Base-by-base conservation (phyloP, 352 stramenopile genomes). In the Phytophthora constricta region DNA sequence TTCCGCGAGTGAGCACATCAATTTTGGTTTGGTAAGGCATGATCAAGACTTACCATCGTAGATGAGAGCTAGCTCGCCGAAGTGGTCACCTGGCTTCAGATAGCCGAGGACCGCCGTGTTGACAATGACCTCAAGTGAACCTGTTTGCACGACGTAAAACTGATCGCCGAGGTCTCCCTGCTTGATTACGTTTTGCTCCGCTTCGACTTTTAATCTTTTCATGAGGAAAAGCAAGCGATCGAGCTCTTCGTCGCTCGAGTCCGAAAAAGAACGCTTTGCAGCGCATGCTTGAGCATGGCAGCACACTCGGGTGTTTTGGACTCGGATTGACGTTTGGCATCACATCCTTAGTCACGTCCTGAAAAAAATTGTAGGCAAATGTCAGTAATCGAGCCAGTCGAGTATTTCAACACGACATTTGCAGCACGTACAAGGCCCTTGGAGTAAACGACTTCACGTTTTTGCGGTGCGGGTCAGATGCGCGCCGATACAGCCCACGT, bases 41-140 rank as follows among this genome's bases (percentile, higher is more conserved):
- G 7, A n/a, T 37, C 31, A 37, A 37, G 31, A 37, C 71, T 48
- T 68, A 88, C 81, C 81, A 47, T 93, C 82, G 52, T 93, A 93
- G 62, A 98, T 97, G 25, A 98, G 78, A 2, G 86, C 87, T 26
- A 98, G 79, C 65, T 98, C 93, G 27, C 93, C 93, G 47, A 98
- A 98, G 62, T 93, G 79, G 34, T 89, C 82, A 13, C 80, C 84
- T 1, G 79, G 65, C 2, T 72, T 72, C 16, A 93, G 72, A 48
- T 76, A 80, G 1, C 84, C 84, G 4, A 93, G 80, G 16, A 84
- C 70, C 16, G 70, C 59, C 4, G 55, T 62, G 62, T 93, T 93
- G 49, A 93, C 84, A n/a, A 87, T 80, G 16, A 90, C 83, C 42
- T 93, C 84, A 4, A 90, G 79, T 9, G 70, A 85, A 5, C 84